phyloP scores from a whole-genome alignment of 768 basidiomycete species.

The Mycena vulgaris region DNA sequence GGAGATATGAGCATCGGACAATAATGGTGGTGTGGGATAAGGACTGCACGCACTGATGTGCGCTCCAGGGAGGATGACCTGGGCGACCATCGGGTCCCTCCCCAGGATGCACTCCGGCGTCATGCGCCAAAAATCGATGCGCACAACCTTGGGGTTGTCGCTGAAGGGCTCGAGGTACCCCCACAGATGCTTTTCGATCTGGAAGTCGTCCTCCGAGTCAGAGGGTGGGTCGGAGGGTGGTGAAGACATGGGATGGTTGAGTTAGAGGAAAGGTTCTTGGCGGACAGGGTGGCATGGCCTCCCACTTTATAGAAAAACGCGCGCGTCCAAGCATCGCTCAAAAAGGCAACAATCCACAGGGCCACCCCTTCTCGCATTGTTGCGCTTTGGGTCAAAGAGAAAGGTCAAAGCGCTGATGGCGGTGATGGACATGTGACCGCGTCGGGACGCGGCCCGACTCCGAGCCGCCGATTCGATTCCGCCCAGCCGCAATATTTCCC shows the following conservation, averaged over 20 bases:
- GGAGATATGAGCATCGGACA: neutral
- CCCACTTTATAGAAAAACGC: conserved; percentile 6
- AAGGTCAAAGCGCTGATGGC: neutral
- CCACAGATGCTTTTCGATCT: conserved; percentile 29
- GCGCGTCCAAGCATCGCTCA: conserved; percentile 16
- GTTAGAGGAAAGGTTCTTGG: neutral
- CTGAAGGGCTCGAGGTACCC: conserved; percentile 24
- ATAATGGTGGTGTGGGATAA: neutral
- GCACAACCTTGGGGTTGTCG: neutral
- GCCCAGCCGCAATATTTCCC: neutral
- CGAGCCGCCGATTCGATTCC: neutral
- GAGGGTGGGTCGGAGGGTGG: too few relatives aligned
- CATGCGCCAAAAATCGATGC: conserved; percentile 36
- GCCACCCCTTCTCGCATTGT: conserved; percentile 9
- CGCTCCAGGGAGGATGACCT: conserved; percentile 28
- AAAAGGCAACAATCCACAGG: conserved; percentile 16
- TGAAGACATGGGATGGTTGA: neutral
- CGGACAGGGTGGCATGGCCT: conserved; percentile 4
- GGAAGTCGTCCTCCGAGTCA: neutral
- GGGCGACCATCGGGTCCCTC: conserved; percentile 12
- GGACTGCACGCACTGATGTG: conserved; percentile 23
- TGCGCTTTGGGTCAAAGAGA: conserved; percentile 18
- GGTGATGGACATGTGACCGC: neutral
- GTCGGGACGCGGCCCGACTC: neutral
- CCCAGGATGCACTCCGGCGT: conserved; percentile 11